Conservation (phyloP, 2,329 filamentous ascomycete genomes). For the Aspergillus hiratsukae region DNA sequence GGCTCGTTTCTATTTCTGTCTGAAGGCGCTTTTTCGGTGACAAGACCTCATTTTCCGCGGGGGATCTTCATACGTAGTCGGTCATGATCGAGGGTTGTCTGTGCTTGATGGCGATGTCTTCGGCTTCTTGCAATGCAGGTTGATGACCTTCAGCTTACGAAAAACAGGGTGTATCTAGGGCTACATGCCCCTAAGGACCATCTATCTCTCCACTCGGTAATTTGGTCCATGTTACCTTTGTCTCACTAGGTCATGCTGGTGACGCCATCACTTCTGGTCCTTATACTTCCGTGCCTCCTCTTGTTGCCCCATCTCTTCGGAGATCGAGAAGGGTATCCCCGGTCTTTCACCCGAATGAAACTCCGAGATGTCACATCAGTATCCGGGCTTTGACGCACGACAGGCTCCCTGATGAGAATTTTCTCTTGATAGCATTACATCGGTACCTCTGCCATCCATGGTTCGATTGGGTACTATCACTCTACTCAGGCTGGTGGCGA, state of each 20-base stretch:
- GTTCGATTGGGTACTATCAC: constrained; percentile 19
- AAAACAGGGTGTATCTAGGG: not conserved
- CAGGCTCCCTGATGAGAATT: constrained; percentile 3
- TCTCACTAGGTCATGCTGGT: constrained; percentile 1
- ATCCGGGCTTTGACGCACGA: constrained; percentile 9
- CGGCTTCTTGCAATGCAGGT: not conserved
- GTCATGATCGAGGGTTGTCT: too few relatives aligned
- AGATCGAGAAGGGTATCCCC: constrained; percentile 10
- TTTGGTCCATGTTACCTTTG: not conserved
- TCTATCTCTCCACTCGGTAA: not conserved
- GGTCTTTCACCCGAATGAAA: constrained; percentile 19
- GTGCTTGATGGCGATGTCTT: too few relatives aligned
- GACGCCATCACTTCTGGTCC: constrained; percentile 11
- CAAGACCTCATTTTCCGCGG: not conserved
- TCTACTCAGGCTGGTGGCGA: not conserved
- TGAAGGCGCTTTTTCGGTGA: not conserved
- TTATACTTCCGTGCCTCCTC: constrained; percentile 3
- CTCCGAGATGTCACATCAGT: constrained; percentile 27
- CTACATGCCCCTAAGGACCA: not conserved
- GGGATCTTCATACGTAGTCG: too few relatives aligned
- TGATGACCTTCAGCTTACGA: not conserved
- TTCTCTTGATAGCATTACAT: constrained; percentile 7
- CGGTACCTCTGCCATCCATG: constrained; percentile 17
- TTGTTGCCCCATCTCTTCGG: not conserved
- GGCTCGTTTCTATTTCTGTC: not conserved